Conservation (phyloP, 805 yeast genomes). For the Kodamaea fukazawae region DNA sequence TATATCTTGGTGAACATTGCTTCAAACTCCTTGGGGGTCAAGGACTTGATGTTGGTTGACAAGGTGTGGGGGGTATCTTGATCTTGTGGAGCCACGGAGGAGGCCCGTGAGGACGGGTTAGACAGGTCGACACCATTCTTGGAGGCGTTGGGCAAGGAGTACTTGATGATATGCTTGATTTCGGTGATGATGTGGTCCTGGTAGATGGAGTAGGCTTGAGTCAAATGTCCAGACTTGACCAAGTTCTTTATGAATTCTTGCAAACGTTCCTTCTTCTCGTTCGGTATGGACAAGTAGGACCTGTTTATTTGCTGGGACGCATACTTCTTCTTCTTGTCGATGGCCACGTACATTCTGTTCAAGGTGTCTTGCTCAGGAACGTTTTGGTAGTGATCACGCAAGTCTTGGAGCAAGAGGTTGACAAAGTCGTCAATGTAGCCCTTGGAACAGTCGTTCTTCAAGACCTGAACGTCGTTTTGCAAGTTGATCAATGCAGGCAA, state of each 20-base stretch:
- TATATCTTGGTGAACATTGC: constrained; percentile 61
- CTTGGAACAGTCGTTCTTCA: constrained; percentile 66
- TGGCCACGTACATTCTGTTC: constrained; percentile 39
- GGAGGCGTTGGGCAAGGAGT: constrained; percentile 50
- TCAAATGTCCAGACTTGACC: constrained; percentile 57
- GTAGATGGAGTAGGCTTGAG: constrained; percentile 59
- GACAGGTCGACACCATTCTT: constrained; percentile 20
- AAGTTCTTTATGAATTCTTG: constrained; percentile 52
- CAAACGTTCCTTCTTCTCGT: constrained; percentile 43
- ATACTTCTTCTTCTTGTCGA: constrained; percentile 25
- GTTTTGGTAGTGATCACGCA: constrained; percentile 54
- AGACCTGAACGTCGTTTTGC: constrained; percentile 49
- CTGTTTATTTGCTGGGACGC: constrained; percentile 23
- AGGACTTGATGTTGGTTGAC: constrained; percentile 51
- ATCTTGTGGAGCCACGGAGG: constrained; percentile 26
- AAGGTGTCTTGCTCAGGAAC: constrained; percentile 50
- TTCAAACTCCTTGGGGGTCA: constrained; percentile 76
- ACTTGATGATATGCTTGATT: constrained; percentile 67
- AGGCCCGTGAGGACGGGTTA: constrained; percentile 26
- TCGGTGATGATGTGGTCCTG: constrained; percentile 69
- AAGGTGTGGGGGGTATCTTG: constrained; percentile 18
- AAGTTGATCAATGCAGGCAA: constrained; percentile 52
- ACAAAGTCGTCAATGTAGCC: constrained; percentile 61
- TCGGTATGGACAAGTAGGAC: constrained; percentile 38
- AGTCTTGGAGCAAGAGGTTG: constrained; percentile 55